Evolutionary conservation across 495 filamentous ascomycete genomes (phyloP), one percentile per base, ranked within the genome.

Genomic region (Penicillium desertorum): DNA sequence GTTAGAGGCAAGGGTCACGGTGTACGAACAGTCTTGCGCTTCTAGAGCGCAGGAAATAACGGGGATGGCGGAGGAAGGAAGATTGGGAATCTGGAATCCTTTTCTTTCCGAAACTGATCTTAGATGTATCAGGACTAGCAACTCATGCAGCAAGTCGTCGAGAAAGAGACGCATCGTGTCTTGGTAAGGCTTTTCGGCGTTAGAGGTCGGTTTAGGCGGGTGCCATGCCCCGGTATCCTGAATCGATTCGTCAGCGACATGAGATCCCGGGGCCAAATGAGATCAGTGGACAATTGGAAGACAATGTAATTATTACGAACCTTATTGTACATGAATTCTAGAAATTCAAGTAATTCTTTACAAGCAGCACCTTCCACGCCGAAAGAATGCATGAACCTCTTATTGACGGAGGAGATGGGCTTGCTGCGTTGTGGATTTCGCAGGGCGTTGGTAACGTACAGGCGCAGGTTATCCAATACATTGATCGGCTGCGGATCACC

Each of bases 331-430:
- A 59, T 63, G 62, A 92, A 93, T 4, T 82, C 87, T 4, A 92
- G 68, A 37, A 81, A 84, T 47, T 77, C 76, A 36, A 92, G 76
- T 34, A 92, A 62, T 32, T 80, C 72, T 54, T 82, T 74, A 65
- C 88, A 89, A 17, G 83, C 77, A 23, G 70, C 71, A 23, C 76
- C 76, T 27, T 76, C 70, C 11, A 75, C 54, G 14, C 89, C 88
- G 66, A 92, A 88, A 41, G 84, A 81, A 14, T 86, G 75, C 50
- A 82, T 74, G 62, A 90, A 95, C 16, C 80, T 81, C 68, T 90
- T 92, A 71, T 92, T 92, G 8, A 81, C 71, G 14, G 79, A 77
- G 4, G 83, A 80, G 53, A 93, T 89, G 20, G 70, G 62, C 65
- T 83, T 84, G 36, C 76, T 74, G 30, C 68, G 61, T 50, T 69